phyloP scores from a whole-genome alignment of 75 land plant species.

The Larix kaempferi region DNA sequence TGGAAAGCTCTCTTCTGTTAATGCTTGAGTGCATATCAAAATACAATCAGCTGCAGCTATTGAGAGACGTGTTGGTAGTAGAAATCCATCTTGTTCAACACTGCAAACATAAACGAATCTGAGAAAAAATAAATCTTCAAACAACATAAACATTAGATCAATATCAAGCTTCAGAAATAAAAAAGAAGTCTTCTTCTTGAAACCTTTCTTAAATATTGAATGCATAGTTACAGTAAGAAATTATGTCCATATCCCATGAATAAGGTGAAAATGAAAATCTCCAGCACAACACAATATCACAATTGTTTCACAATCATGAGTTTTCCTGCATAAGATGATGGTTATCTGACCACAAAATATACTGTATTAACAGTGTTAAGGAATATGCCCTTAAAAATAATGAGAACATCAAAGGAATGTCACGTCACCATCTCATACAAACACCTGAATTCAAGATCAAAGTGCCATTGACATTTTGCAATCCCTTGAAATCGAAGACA shows the following conservation, averaged over 20 bases:
- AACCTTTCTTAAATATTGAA: neutral
- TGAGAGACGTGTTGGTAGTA: conserved; percentile 71
- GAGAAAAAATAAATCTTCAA: neutral
- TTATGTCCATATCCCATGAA: no score
- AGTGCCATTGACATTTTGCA: neutral
- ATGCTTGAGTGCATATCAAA: conserved; percentile 38
- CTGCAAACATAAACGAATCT: conserved; percentile 17
- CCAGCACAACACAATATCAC: neutral
- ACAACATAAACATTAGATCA: neutral
- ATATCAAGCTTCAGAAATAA: neutral
- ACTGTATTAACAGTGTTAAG: neutral
- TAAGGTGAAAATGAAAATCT: neutral
- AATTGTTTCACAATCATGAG: neutral
- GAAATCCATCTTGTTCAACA: conserved; percentile 39
- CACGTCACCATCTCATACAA: neutral
- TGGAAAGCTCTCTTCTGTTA: conserved; percentile 21
- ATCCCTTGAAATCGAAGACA: neutral
- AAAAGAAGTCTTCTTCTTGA: neutral
- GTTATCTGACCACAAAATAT: neutral
- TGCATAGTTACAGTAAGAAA: neutral
- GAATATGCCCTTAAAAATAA: neutral
- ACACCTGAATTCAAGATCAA: neutral
- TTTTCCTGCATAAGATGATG: neutral
- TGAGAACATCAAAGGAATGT: neutral
- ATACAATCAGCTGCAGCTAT: conserved; percentile 70